phyloP scores from a whole-genome alignment of 495 filamentous ascomycete genomes.

The Tuber melanosporum region DNA sequence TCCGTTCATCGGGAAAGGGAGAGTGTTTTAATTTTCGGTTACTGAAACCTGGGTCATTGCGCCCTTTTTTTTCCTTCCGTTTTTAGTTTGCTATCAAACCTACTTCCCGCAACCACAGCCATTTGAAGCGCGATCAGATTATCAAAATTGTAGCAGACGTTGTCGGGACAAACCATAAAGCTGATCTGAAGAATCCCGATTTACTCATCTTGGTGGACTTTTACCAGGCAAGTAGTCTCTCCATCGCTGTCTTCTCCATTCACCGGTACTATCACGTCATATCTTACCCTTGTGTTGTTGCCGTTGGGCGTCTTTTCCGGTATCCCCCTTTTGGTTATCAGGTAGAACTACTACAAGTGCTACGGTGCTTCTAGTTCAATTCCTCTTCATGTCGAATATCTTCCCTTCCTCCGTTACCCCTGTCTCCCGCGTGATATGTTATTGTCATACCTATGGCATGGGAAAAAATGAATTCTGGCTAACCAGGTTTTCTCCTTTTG shows the following conservation, averaged over 20 bases:
- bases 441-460: not conserved
- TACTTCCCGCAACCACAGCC: conserved; percentile 68
- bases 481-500: not conserved
- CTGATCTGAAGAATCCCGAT: conserved; percentile 76
- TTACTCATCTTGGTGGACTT: conserved; percentile 81
- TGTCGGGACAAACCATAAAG: conserved; percentile 65
- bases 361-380: not conserved
- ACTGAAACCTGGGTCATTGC: conserved; percentile 20
- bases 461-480: not conserved
- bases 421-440: not conserved
- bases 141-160: conserved; percentile 71
- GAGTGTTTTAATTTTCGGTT: conserved; percentile 28
- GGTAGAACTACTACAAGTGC: not conserved
- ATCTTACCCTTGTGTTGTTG: not conserved
- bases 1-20: conserved; percentile 1
- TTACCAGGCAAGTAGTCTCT: conserved; percentile 61
- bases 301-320: not conserved
- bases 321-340: not conserved
- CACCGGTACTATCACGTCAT: not conserved
- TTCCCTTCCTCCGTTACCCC: not conserved
- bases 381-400: not conserved
- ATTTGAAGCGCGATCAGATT: conserved; percentile 63
- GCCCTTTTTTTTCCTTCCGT: not conserved
- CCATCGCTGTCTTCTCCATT: not conserved
- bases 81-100: conserved; percentile 83